phyloP scores from a whole-genome alignment of 2,329 filamentous ascomycete species.

The Talaromyces marneffei region DNA sequence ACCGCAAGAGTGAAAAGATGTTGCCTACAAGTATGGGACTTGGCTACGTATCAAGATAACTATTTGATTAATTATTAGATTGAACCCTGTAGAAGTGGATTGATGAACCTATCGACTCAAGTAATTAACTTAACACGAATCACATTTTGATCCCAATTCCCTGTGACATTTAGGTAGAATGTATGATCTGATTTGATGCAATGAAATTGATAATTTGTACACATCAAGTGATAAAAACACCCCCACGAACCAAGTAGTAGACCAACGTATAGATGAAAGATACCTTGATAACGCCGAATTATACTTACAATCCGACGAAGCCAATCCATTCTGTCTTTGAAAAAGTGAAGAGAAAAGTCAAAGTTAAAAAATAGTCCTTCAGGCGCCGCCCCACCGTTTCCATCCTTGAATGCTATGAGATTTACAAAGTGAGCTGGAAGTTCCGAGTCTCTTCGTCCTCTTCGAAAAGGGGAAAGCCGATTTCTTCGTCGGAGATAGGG shows the following conservation, averaged over 20 bases:
- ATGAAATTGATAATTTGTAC: neutral
- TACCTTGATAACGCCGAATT: neutral
- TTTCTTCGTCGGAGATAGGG: constrained; percentile 23
- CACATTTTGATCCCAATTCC: neutral
- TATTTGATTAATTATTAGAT: neutral
- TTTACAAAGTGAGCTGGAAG: constrained; percentile 37
- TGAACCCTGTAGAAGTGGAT: neutral
- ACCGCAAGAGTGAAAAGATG: neutral
- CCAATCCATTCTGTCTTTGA: constrained; percentile 5
- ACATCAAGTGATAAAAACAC: neutral
- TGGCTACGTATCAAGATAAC: neutral
- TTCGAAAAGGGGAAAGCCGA: constrained; percentile 24
- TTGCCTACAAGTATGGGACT: neutral
- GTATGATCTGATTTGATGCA: neutral
- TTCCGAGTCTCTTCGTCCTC: constrained; percentile 36
- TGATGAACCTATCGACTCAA: too few species aligned
- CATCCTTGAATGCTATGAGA: neutral
- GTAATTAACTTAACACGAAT: too few species aligned
- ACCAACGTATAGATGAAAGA: neutral
- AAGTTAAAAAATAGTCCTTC: neutral
- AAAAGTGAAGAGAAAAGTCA: constrained; percentile 14
- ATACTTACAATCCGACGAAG: neutral
- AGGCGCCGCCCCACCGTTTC: neutral
- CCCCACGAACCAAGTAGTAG: neutral
- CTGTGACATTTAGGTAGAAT: too few species aligned